Base-by-base conservation (phyloP, 495 filamentous ascomycete species). In the Aspergillus ostianus region DNA sequence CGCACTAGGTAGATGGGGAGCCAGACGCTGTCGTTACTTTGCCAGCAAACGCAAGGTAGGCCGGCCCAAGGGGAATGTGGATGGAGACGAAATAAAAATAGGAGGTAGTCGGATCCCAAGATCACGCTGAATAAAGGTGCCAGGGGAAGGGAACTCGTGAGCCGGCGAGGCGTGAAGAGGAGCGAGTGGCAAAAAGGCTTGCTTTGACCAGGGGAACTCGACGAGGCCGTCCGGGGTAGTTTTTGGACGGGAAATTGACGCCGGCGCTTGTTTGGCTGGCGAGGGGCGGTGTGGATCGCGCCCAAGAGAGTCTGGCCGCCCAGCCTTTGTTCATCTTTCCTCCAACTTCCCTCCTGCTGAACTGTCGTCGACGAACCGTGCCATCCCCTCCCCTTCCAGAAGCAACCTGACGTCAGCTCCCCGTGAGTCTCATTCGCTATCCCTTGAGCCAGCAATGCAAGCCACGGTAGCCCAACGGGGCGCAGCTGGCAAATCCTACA, bases 351-450 rank as follows among this genome's bases (percentile, higher is more conserved):
- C n/a, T n/a, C n/a, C n/a, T n/a, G n/a, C n/a, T n/a, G n/a, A n/a
- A n/a, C n/a, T n/a, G n/a, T n/a, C n/a, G n/a, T n/a, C n/a, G n/a
- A n/a, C n/a, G n/a, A n/a, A n/a, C n/a, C n/a, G n/a, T n/a, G n/a
- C n/a, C 29, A 41, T 53, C 19, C 6, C 19, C 12, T 44, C 29
- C 51, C n/a, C 51, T 19, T 21, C 20, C 19, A 29, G 30, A 52
- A n/a, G 27, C 30, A 53, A 20, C 17, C 51, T 53, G 51, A 53
- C 51, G 51, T 53, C 51, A 53, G 51, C 12, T 20, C 10, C n/a
- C 51, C 0, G 17, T 27, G 23, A 8, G 18, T n/a, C 23, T 2
- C 21, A 32, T 32, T 32, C 10, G 36, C 36, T 17, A 41, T 41
- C 27, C 51, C 36, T 53, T 36, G 17, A 29, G 13, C 36, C 27